Evolutionary conservation across 805 yeast species (phyloP).

Genomic region (Candida namnaoensis): DNA sequence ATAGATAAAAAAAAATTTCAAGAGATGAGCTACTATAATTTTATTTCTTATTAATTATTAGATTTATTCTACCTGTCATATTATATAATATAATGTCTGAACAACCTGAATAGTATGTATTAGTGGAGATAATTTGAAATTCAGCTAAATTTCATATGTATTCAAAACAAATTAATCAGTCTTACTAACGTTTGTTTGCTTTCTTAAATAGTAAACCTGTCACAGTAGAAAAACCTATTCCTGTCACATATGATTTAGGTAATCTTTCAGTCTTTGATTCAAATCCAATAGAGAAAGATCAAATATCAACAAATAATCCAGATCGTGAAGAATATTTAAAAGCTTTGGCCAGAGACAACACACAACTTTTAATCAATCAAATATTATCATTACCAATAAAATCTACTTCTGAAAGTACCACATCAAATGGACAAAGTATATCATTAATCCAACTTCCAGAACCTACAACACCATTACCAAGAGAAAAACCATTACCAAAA

Average conservation of each 20-base stretch:
- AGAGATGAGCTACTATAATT: too few species aligned
- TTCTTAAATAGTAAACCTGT: constrained; percentile 45
- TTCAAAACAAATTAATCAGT: too few species aligned
- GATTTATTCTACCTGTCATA: too few species aligned
- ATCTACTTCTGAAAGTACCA: constrained; percentile 69
- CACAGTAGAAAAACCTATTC: constrained; percentile 86
- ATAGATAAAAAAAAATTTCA: too few species aligned
- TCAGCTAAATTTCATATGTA: too few species aligned
- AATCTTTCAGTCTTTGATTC: constrained; percentile 85
- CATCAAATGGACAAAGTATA: constrained; percentile 58
- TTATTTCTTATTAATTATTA: too few species aligned
- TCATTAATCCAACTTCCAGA: constrained; percentile 81
- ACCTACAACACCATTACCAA: constrained; percentile 71
- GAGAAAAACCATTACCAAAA: constrained; percentile 95
- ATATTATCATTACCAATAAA: constrained; percentile 82
- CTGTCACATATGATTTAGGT: constrained; percentile 84
- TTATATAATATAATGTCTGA: too few species aligned
- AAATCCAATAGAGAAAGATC: constrained; percentile 66
- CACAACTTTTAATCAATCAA: constrained; percentile 86
- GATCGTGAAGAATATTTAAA: constrained; percentile 58
- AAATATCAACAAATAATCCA: constrained; percentile 42
- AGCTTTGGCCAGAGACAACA: constrained; percentile 78
- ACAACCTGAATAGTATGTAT: too few species aligned
- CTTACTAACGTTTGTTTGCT: too few species aligned
- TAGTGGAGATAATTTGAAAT: too few species aligned